These are phyloP conservation scores for Phytophthora idaei DNA, from an alignment of 352 stramenopile species.

Conservation along the genomic window DNA sequence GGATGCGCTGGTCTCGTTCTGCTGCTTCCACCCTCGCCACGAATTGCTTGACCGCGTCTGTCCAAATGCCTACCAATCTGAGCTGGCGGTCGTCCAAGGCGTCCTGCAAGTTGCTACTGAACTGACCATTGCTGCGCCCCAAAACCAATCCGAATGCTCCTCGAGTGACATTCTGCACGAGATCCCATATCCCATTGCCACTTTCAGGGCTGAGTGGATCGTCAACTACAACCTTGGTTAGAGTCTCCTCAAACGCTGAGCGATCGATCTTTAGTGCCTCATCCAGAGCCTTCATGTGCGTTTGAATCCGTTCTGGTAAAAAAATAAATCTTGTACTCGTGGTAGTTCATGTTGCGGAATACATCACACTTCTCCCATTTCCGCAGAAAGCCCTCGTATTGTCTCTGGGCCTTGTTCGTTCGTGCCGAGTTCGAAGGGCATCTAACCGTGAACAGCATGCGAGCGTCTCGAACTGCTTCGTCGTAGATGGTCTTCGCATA, in stretches of 20 bases:
- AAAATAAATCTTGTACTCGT: conserved; percentile 2
- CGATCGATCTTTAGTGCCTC: not conserved
- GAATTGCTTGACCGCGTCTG: not conserved
- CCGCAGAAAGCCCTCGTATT: conserved; percentile 2
- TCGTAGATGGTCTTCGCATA: not conserved
- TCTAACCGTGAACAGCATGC: conserved; percentile 23
- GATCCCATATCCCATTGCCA: not conserved
- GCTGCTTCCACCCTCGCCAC: not conserved
- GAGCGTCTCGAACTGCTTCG: not conserved
- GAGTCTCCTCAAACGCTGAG: conserved; percentile 3
- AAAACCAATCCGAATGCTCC: not conserved
- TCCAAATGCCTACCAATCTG: conserved; percentile 7
- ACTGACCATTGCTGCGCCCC: not conserved
- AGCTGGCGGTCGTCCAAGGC: conserved; percentile 7
- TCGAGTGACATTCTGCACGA: not conserved
- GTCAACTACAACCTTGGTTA: not conserved
- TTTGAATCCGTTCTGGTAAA: conserved; percentile 26
- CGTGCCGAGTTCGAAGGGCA: not conserved
- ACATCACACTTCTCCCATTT: not conserved
- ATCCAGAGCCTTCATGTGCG: conserved; percentile 15
- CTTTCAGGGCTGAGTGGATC: not conserved
- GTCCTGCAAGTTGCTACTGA: not conserved
- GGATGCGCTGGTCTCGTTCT: not conserved
- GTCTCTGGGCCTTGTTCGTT: conserved; percentile 2
- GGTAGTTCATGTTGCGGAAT: not conserved